phyloP scores from a whole-genome alignment of 345 rosid genomes.

The Aquilaria malaccensis region DNA sequence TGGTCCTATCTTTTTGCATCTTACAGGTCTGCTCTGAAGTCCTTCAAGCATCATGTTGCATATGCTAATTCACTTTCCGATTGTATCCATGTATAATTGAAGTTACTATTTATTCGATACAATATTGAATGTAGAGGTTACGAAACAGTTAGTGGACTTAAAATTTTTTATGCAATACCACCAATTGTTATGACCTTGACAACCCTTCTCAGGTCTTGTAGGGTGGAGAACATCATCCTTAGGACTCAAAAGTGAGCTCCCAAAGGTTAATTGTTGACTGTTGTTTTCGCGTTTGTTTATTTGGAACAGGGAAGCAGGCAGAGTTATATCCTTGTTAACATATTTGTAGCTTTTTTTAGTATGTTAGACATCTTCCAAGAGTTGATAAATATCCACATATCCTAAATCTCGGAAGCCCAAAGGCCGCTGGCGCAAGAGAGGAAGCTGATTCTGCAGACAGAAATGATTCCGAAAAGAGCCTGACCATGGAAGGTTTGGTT shows the following conservation, averaged over 20 bases:
- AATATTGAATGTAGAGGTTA: background rate
- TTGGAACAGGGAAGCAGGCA: constrained; percentile 10
- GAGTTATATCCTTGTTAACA: constrained; percentile 3
- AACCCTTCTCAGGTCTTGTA: constrained; percentile 43
- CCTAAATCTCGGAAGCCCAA: constrained; percentile 32
- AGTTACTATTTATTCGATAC: background rate
- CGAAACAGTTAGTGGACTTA: constrained; percentile 1
- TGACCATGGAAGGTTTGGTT: constrained; percentile 61
- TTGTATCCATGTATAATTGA: constrained; percentile 49
- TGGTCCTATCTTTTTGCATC: constrained; percentile 11
- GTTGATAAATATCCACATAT: constrained; percentile 56
- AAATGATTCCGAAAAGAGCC: constrained; percentile 21
- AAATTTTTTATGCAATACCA: constrained; percentile 1
- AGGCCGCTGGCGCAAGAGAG: constrained; percentile 14
- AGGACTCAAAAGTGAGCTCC: constrained; percentile 52
- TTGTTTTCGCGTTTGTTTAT: background rate
- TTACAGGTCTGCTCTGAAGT: constrained; percentile 72
- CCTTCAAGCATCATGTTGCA: constrained; percentile 68
- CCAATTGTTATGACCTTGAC: constrained; percentile 23
- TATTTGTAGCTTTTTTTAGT: constrained; percentile 8
- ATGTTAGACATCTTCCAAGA: constrained; percentile 39
- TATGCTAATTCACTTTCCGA: constrained; percentile 79
- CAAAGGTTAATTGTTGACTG: constrained; percentile 36
- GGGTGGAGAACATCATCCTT: constrained; percentile 97
- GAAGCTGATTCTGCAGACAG: constrained; percentile 23